Base-by-base conservation (phyloP, 2,329 filamentous ascomycete species). In the Sordariomycetes sp. region DNA sequence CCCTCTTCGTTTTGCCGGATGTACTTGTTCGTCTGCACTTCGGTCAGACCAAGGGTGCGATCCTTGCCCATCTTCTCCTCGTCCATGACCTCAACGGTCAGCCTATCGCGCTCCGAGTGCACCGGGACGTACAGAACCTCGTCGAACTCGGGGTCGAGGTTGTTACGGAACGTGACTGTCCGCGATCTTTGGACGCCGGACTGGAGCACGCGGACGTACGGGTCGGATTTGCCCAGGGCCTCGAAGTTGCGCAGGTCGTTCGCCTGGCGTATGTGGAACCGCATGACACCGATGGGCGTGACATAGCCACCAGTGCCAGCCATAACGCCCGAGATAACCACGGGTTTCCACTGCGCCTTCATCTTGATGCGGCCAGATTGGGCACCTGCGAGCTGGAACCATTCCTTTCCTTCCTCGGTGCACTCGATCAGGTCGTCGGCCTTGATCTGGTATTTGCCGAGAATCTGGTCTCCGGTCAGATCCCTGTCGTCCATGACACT, bases 401-500 rank as follows among this genome's bases (percentile, higher is more conserved):
- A 99, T 65, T 97, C 91, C 66, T 96, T 89, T 50, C 94, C 93
- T 72, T 96, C 94, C 53, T 86, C 86, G 82, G 89, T 95, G 69
- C 92, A 81, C 59, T 93, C 90, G 28, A 97, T 75, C 82, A 99
- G 88, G 65, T 97, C 93, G 62, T 96, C 89, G 28, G 99, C 78
- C 73, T 92, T 96, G 72, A 99, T 95, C 70, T 97, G 91, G 70
- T 97, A 97, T 28, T 86, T 92, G 60, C 93, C 94, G 24, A 99
- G 76, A 37, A 93, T 81, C 54, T 90, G 91, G 70, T 99, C 93
- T 16, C 85, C 78, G 8, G 85, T 77, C 58, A 99, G 75, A 58
- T 96, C 93, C 62, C 93, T 87, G 64, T 97, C 93, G 68, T 99
- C 94, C 74, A 97, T 99, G 79, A 99, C 85, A 18, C 93, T 89